Evolutionary conservation across 345 rosid genomes (phyloP).

Genomic region (Lagerstroemia speciosa): DNA sequence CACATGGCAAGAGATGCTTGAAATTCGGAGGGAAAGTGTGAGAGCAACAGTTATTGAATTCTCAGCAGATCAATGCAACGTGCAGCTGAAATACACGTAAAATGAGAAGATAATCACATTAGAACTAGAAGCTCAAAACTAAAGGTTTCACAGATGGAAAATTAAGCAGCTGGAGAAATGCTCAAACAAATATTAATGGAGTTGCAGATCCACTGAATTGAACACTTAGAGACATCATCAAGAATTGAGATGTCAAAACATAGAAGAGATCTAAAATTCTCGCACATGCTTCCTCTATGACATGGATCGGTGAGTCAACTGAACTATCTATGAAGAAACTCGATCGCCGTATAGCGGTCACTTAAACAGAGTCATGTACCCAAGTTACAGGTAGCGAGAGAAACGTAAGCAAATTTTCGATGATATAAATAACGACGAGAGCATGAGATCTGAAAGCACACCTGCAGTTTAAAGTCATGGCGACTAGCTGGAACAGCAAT

Average conservation of each 20-base stretch:
- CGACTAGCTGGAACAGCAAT: constrained; percentile 24
- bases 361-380: neutral
- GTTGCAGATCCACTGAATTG: neutral
- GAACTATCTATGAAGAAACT: neutral
- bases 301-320: neutral
- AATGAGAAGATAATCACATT: neutral
- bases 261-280: neutral
- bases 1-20: neutral
- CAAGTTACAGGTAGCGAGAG: neutral
- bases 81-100: no score
- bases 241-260: neutral
- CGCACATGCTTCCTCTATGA: neutral
- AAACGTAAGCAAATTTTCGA: neutral
- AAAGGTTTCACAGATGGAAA: neutral
- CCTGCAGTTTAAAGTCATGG: constrained; percentile 52
- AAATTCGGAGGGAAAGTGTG: neutral
- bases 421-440: neutral
- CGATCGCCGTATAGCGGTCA: neutral
- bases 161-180: neutral
- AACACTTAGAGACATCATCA: neutral
- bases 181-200: neutral
- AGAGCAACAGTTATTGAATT: neutral
- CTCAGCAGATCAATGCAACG: neutral
- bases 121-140: neutral
- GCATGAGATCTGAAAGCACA: constrained; percentile 12